Evolutionary conservation across 2,329 filamentous ascomycete species (phyloP).

Genomic region (Neofusicoccum parvum): DNA sequence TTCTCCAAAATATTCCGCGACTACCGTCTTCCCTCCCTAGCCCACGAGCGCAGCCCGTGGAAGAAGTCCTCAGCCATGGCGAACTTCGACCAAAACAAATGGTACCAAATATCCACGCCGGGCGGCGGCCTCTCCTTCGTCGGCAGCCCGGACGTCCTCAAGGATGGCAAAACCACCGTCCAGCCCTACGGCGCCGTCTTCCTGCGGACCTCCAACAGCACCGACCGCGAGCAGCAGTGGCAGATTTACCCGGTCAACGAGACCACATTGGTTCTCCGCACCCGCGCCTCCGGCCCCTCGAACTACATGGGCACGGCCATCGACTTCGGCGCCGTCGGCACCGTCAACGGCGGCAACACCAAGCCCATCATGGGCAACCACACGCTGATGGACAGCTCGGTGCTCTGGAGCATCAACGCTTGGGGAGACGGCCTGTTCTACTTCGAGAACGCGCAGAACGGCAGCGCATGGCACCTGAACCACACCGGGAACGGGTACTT

Average conservation of each 20-base stretch:
- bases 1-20: too few relatives aligned
- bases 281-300: constrained; percentile 6
- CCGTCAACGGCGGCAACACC: neutral
- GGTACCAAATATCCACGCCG: constrained; percentile 17
- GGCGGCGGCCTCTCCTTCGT: constrained; percentile 3
- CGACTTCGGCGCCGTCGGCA: neutral
- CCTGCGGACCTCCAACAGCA: constrained; percentile 7
- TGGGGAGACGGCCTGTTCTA: constrained; percentile 20
- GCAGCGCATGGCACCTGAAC: constrained; percentile 16
- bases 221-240: constrained; percentile 18
- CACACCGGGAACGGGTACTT: neutral
- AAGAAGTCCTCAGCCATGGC: neutral
- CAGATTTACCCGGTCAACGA: constrained; percentile 17
- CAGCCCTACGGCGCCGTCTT: constrained; percentile 11
- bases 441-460: constrained; percentile 20
- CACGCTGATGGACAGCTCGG: neutral
- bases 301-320: constrained; percentile 16
- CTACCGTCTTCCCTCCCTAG: too few relatives aligned
- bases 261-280: constrained; percentile 15
- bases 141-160: neutral
- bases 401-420: constrained; percentile 16
- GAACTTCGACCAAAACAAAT: constrained; percentile 15
- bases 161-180: neutral
- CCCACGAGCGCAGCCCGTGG: too few relatives aligned
- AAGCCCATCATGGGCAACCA: constrained; percentile 17